These are phyloP conservation scores for Monosporascus sp. DNA, from an alignment of 2,329 filamentous ascomycete genomes.

Conservation along the genomic window DNA sequence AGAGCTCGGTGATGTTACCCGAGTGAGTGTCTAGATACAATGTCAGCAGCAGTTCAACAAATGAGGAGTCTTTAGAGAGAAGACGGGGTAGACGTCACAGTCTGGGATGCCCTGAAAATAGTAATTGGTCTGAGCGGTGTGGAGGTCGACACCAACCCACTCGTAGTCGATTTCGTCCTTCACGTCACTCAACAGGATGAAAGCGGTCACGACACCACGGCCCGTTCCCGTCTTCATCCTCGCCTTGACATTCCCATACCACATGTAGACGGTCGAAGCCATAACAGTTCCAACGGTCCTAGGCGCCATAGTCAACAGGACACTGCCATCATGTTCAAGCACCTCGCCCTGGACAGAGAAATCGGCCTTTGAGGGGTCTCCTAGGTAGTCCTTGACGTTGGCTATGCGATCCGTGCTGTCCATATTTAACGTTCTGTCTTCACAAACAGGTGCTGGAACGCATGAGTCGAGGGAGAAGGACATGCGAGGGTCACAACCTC, in stretches of 20 bases:
- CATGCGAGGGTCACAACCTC: slow-evolving; percentile 85
- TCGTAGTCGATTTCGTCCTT: slow-evolving; percentile 99
- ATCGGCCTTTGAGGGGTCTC: slow-evolving; percentile 71
- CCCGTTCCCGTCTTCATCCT: slow-evolving; percentile 80
- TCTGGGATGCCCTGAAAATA: slow-evolving; percentile 92
- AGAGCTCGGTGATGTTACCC: slow-evolving; percentile 57
- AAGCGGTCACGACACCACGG: slow-evolving; percentile 88
- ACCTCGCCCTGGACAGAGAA: slow-evolving; percentile 86
- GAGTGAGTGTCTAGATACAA: slow-evolving; percentile 63
- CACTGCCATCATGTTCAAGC: slow-evolving; percentile 59
- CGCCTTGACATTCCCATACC: slow-evolving; percentile 92
- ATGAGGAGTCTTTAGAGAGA: not conserved
- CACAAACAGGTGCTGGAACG: slow-evolving; percentile 76
- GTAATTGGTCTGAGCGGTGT: slow-evolving; percentile 84
- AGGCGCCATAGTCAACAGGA: slow-evolving; percentile 85
- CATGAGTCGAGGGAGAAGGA: slow-evolving; percentile 82
- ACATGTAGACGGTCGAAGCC: slow-evolving; percentile 80
- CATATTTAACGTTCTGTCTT: slow-evolving; percentile 69
- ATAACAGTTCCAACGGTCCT: slow-evolving; percentile 83
- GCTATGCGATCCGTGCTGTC: slow-evolving; percentile 63
- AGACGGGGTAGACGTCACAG: slow-evolving; percentile 53
- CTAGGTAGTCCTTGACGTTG: slow-evolving; percentile 77
- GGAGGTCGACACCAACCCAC: slow-evolving; percentile 77
- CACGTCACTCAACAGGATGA: slow-evolving; percentile 90
- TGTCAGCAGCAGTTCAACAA: slow-evolving; percentile 7